These are phyloP conservation scores for Solioccasus polychromus DNA, from an alignment of 768 basidiomycete species.

Conservation along the genomic window DNA sequence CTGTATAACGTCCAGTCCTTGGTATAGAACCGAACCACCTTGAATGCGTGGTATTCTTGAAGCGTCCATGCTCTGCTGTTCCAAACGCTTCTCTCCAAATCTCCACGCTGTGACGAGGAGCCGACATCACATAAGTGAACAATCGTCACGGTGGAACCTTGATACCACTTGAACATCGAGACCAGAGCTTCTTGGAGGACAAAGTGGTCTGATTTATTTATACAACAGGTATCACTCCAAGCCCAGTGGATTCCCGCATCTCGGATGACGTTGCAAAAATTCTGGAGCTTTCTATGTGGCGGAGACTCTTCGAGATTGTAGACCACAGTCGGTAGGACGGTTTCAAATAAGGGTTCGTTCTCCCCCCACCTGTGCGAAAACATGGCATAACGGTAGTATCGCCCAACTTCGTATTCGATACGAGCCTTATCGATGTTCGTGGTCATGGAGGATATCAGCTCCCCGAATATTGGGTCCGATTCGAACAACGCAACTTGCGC, in stretches of 20 bases:
- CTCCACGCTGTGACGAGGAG: background rate
- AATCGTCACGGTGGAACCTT: slow-evolving; percentile 1
- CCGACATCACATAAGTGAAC: slow-evolving; percentile 3
- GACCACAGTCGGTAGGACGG: too few species aligned
- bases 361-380: too few species aligned
- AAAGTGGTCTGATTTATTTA: background rate
- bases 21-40: slow-evolving; percentile 11
- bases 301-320: background rate
- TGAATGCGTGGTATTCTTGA: slow-evolving; percentile 7
- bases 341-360: too few species aligned
- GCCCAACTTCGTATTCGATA: background rate
- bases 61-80: slow-evolving; percentile 7
- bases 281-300: slow-evolving; percentile 4
- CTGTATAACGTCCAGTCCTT: too few species aligned
- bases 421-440: background rate
- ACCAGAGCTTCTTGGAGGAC: slow-evolving; percentile 1
- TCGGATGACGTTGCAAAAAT: slow-evolving; percentile 4
- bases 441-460: background rate
- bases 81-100: slow-evolving; percentile 5
- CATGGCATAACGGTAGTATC: background rate
- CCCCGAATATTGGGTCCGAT: background rate
- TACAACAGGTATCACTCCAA: slow-evolving; percentile 7
- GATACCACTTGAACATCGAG: too few species aligned
- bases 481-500: too few species aligned
- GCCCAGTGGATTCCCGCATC: background rate